Base-by-base conservation (phyloP, 257 asterid genomes). In the Echites panduratus region DNA sequence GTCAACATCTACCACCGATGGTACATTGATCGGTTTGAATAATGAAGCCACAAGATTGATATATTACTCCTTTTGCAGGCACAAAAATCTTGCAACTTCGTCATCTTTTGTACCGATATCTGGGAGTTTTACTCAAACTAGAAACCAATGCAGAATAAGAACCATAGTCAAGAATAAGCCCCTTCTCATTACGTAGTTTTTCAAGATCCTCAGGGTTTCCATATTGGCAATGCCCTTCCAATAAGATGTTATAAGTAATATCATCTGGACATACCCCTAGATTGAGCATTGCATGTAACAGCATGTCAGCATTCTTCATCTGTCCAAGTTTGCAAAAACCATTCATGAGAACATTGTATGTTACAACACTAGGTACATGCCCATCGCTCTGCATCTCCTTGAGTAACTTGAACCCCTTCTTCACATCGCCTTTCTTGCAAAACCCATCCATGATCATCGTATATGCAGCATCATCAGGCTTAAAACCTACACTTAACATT, bases 281-380 rank as follows among this genome's bases (percentile, higher is more conserved):
- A 74, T 88, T 91, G 57, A 86, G 84, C 99, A 94, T 94, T 1
- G 97, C 97, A 41, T 87, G 83, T 29, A 94, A 81, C 0, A 91
- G 81, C 92, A 91, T 82, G 26, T 91, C 76, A 1, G 97, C 97
- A 58, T 94, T 94, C 79, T 80, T 89, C 96, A 87, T 87, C 79
- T 91, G 97, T 20, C 99, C 97, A 75, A 73, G 86, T 77, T 76
- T 91, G 86, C 99, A 91, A 64, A 89, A 83, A 41, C 99, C 99
- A 72, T 86, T 82, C 85, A 94, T 81, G 40, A 94, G 89, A 72
- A 85, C 97, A 29, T 94, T 94, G 75, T 94, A 94, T 16, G 98
- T 84, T 68, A 89, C 81, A 64, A 94, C 84, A 63, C 79, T 70
- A 0, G 96, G 90, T n/a, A 57, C 53, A 49, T 45, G 81, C 13